These are phyloP conservation scores for Bassia scoparia DNA, from an alignment of 148 eudicot species.

Conservation along the genomic window DNA sequence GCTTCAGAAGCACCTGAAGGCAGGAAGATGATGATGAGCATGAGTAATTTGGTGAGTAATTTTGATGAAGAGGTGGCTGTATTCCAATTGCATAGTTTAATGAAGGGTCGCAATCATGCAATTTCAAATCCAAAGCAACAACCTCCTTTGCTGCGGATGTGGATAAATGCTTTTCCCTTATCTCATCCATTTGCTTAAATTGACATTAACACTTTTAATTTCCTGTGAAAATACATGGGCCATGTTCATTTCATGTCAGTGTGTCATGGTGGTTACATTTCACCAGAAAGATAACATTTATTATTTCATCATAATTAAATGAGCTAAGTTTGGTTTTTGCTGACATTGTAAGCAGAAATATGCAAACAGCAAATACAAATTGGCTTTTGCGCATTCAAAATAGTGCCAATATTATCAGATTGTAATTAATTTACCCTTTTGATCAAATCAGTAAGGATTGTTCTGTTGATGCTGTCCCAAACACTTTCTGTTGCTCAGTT, in stretches of 20 bases:
- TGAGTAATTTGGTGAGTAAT: not conserved
- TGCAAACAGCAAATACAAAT: constrained; percentile 4
- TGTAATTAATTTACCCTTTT: constrained; percentile 3
- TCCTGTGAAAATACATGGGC: constrained; percentile 20
- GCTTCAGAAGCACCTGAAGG: not conserved
- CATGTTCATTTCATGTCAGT: constrained; percentile 19
- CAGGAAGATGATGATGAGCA: not conserved
- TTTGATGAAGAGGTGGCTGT: not conserved
- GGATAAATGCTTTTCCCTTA: constrained; percentile 14
- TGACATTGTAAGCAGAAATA: constrained; percentile 20
- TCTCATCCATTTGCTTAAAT: constrained; percentile 2
- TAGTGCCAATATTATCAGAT: not conserved
- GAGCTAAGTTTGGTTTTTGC: constrained; percentile 11
- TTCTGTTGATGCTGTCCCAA: constrained; percentile 7
- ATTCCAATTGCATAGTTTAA: not conserved
- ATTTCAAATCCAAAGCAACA: not conserved
- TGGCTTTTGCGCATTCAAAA: constrained; percentile 16
- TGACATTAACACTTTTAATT: not conserved
- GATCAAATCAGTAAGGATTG: not conserved
- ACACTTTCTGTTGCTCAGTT: too few relatives aligned
- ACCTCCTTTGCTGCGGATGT: constrained; percentile 19
- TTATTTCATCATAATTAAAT: not conserved
- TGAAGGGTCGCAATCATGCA: constrained; percentile 19
- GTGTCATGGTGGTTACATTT: constrained; percentile 30
- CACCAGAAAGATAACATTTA: not conserved